phyloP scores from a whole-genome alignment of 192 early-diverging fungal species.

The Entomortierella parvispora region DNA sequence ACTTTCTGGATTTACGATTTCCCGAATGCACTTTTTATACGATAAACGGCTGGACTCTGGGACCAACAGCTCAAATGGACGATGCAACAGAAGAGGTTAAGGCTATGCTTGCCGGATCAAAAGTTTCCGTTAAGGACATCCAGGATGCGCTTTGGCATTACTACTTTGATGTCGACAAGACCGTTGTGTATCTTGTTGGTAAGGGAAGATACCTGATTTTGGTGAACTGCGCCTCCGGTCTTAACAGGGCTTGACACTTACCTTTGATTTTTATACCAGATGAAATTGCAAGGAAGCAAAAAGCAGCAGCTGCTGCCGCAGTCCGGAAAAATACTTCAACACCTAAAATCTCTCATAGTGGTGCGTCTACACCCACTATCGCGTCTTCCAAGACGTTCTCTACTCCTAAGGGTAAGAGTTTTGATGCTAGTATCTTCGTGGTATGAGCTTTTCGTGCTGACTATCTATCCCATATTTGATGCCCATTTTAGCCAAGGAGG shows the following conservation, averaged over 20 bases:
- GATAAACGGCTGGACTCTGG: too few species aligned
- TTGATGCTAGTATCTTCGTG: too few species aligned
- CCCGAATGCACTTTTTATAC: too few species aligned
- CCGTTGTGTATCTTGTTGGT: conserved; percentile 77
- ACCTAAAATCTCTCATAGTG: conserved; percentile 21
- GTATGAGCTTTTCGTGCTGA: too few species aligned
- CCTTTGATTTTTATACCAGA: conserved; percentile 3
- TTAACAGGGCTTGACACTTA: background rate
- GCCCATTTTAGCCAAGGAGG: conserved; percentile 7
- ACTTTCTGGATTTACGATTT: too few species aligned
- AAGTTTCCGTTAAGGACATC: conserved; percentile 72
- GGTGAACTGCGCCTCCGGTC: background rate
- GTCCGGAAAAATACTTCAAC: conserved; percentile 11
- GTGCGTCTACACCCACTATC: conserved; percentile 31
- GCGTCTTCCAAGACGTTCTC: conserved; percentile 10
- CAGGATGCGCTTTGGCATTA: conserved; percentile 77
- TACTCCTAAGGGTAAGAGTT: conserved; percentile 22
- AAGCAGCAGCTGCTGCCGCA: conserved; percentile 31
- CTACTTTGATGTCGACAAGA: conserved; percentile 75
- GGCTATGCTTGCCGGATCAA: conserved; percentile 65
- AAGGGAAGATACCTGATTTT: too few species aligned
- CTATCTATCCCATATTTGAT: too few species aligned
- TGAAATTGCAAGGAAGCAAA: conserved; percentile 35
- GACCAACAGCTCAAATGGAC: conserved; percentile 53
- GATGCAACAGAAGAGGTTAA: conserved; percentile 68